These are phyloP conservation scores for Pulveroboletus sp. DNA, from an alignment of 768 basidiomycete genomes.

Conservation along the genomic window DNA sequence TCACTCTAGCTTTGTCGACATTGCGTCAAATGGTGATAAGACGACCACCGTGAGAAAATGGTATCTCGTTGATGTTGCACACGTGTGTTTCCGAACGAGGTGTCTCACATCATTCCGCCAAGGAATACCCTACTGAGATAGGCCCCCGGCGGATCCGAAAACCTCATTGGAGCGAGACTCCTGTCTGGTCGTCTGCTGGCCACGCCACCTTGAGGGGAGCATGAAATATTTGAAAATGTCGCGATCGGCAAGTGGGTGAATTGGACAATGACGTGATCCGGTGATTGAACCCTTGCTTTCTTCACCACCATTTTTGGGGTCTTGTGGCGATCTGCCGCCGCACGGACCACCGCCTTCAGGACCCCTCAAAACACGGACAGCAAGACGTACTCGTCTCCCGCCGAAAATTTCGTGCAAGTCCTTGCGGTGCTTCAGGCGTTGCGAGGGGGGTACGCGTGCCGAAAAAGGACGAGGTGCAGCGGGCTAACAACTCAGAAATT, in stretches of 20 bases:
- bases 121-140: too few species aligned
- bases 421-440: constrained; percentile 1
- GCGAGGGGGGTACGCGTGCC: constrained; percentile 3
- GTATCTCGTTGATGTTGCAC: neutral
- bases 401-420: neutral
- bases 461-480: constrained; percentile 1
- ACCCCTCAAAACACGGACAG: neutral
- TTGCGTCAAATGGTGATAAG: too few species aligned
- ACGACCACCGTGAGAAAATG: too few species aligned
- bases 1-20: too few species aligned
- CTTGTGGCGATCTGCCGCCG: constrained; percentile 26
- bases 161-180: neutral
- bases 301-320: constrained; percentile 12
- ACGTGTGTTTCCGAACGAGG: neutral
- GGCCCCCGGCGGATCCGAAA: too few species aligned
- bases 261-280: constrained; percentile 34
- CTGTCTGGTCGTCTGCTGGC: neutral
- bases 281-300: constrained; percentile 12
- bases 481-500: constrained; percentile 23
- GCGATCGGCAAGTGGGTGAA: constrained; percentile 31
- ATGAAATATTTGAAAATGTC: constrained; percentile 20
- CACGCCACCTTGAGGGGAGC: constrained; percentile 1
- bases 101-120: too few species aligned
- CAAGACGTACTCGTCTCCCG: neutral
- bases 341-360: constrained; percentile 22